Percentiles rank a stretch among this genome's conserved stretches.
Conservation (phyloP, 1,139 yeast species). For the Yarrowia galli region DNA sequence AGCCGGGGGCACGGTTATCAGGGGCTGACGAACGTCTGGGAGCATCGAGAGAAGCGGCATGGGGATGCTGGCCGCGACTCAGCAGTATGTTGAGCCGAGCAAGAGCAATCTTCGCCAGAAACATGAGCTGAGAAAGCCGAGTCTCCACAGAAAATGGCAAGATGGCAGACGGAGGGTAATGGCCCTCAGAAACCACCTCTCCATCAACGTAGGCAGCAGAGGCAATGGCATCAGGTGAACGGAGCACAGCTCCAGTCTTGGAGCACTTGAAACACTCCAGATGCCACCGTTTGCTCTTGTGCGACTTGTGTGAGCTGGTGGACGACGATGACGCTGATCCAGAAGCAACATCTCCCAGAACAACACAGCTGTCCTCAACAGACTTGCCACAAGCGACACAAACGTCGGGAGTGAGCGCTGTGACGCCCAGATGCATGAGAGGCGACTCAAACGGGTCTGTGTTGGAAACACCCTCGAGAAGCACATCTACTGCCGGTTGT, state of each 20-base stretch:
- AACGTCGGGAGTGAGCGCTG: constrained; percentile 75
- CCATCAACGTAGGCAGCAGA: constrained; percentile 14
- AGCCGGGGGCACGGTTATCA: not conserved
- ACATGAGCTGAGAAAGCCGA: constrained; percentile 74
- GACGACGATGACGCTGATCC: not conserved
- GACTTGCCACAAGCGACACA: constrained; percentile 76
- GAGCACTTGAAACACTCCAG: constrained; percentile 69
- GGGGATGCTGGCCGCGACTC: constrained; percentile 49
- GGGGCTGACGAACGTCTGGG: constrained; percentile 19
- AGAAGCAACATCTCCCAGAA: constrained; percentile 53
- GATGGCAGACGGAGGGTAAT: constrained; percentile 57
- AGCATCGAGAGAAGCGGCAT: not conserved
- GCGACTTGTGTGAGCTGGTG: not conserved
- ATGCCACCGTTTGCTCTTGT: constrained; percentile 72
- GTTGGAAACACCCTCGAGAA: constrained; percentile 15
- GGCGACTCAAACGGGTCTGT: constrained; percentile 43
- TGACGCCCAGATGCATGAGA: constrained; percentile 58
- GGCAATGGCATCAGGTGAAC: not conserved
- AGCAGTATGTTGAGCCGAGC: constrained; percentile 78
- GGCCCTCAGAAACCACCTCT: constrained; percentile 15
- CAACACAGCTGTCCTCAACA: constrained; percentile 83
- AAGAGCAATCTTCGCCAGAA: constrained; percentile 81
- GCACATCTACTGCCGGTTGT: constrained; percentile 20
- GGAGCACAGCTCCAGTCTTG: not conserved
- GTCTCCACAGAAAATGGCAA: constrained; percentile 71